A percentile compares a stretch with the other conserved stretches of the same genome.
Conservation (phyloP, 2,329 filamentous ascomycete genomes). For the Trichoderma breve region DNA sequence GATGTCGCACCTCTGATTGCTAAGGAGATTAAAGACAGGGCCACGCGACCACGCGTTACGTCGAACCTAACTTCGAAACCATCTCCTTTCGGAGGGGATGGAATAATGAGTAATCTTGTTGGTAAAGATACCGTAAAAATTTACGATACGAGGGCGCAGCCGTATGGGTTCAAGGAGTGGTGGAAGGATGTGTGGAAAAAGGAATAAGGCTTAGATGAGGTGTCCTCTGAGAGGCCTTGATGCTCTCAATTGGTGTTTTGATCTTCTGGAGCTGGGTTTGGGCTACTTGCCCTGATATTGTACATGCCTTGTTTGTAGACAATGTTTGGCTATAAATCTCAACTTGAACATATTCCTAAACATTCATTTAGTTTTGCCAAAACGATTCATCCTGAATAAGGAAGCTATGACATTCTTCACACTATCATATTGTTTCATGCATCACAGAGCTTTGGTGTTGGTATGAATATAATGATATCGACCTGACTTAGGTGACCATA, state of each 20-base stretch:
- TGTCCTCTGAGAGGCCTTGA: background rate
- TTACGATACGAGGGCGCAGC: conserved; percentile 67
- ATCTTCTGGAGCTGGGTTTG: background rate
- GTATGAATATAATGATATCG: too few species aligned
- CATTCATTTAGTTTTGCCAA: background rate
- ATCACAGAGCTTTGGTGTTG: too few species aligned
- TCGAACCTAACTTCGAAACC: conserved; percentile 30
- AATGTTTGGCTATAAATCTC: background rate
- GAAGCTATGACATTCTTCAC: background rate
- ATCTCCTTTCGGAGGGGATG: conserved; percentile 35
- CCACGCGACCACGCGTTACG: conserved; percentile 44
- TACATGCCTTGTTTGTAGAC: background rate
- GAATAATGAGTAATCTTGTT: conserved; percentile 59
- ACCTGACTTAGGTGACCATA: too few species aligned
- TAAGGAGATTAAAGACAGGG: conserved; percentile 68
- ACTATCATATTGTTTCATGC: too few species aligned
- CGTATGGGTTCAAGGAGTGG: conserved; percentile 86
- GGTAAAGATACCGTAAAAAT: conserved; percentile 51
- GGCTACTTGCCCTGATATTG: background rate
- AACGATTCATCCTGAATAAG: too few species aligned
- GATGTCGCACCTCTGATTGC: conserved; percentile 79
- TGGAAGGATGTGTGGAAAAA: conserved; percentile 74
- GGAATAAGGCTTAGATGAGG: background rate
- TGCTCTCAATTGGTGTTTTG: background rate
- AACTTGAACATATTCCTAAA: too few species aligned